These are phyloP conservation scores for Chrysoporthe cubensis DNA, from an alignment of 2,329 filamentous ascomycete genomes.

Conservation along the genomic window DNA sequence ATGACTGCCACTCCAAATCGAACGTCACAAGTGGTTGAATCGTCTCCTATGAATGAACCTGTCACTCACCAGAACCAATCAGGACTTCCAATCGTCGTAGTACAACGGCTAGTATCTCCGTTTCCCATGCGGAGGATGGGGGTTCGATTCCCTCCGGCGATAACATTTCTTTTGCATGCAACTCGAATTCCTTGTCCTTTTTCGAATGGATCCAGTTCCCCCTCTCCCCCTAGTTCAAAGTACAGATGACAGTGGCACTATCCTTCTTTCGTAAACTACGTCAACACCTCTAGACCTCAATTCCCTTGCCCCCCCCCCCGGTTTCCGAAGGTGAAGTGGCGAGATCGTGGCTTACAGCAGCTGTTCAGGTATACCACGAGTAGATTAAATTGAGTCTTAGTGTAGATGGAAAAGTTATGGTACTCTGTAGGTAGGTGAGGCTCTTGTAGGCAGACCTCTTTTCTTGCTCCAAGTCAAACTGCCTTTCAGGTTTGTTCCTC, in stretches of 20 bases:
- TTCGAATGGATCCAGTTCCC: too few species aligned
- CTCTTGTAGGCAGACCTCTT: not conserved
- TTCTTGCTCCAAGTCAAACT: not conserved
- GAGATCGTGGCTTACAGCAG: not conserved
- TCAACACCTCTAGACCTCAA: not conserved
- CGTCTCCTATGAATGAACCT: not conserved
- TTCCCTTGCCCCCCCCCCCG: not conserved
- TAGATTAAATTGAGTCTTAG: not conserved
- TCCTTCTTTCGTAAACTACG: not conserved
- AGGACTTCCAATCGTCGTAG: not conserved
- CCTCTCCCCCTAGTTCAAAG: too few species aligned
- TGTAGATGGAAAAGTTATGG: not conserved
- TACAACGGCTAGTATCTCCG: slow-evolving; percentile 13
- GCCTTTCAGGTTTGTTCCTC: not conserved
- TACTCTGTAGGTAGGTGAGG: not conserved
- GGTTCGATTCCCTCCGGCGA: slow-evolving; percentile 8
- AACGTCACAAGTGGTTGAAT: too few species aligned
- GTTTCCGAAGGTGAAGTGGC: not conserved
- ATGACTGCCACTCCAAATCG: too few species aligned
- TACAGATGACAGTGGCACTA: too few species aligned
- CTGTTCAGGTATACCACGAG: not conserved
- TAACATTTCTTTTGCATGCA: slow-evolving; percentile 27
- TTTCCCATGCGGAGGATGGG: slow-evolving; percentile 13
- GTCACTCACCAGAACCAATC: not conserved
- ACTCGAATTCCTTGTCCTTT: not conserved